Percentiles rank a stretch among this genome's conserved stretches.
These are phyloP conservation scores for Ceratorhiza oryzae-sativae DNA, from an alignment of 1,284 basidiomycete species.

Conservation along the genomic window DNA sequence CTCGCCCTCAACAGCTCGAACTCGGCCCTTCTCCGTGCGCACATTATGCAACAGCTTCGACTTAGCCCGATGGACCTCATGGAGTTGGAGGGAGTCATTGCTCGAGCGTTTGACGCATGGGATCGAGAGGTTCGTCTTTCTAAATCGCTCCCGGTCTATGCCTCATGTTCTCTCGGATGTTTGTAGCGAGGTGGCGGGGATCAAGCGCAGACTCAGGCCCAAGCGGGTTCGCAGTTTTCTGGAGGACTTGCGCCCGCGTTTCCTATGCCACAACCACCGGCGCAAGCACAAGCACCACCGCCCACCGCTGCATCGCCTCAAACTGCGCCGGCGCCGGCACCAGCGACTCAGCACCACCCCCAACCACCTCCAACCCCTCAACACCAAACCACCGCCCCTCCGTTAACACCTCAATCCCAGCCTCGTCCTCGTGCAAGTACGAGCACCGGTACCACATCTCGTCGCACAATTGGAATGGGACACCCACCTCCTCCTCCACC, in stretches of 20 bases:
- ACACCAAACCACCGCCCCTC: not conserved
- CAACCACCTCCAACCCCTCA: slow-evolving; percentile 22
- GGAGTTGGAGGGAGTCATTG: slow-evolving; percentile 75
- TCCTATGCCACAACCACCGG: not conserved
- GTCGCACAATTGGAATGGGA: slow-evolving; percentile 19
- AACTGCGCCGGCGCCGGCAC: not conserved
- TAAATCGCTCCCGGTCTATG: not conserved
- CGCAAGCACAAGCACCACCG: no score
- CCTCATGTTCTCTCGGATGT: not conserved
- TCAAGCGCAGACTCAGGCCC: not conserved
- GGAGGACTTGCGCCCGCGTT: not conserved
- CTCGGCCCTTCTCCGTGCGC: slow-evolving; percentile 71
- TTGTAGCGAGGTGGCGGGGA: not conserved
- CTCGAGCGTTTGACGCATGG: slow-evolving; percentile 83
- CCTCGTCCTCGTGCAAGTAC: slow-evolving; percentile 24
- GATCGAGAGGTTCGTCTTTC: slow-evolving; percentile 64
- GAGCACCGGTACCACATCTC: not conserved
- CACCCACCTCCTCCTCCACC: slow-evolving; percentile 7
- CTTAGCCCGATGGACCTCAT: slow-evolving; percentile 81
- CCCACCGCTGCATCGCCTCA: not conserved
- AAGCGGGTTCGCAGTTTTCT: not conserved
- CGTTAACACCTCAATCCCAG: slow-evolving; percentile 24
- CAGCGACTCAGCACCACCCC: slow-evolving; percentile 4
- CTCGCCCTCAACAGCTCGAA: slow-evolving; percentile 67
- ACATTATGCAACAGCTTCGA: slow-evolving; percentile 70